phyloP scores from a whole-genome alignment of 768 basidiomycete genomes.

The Trametes cubensis region DNA sequence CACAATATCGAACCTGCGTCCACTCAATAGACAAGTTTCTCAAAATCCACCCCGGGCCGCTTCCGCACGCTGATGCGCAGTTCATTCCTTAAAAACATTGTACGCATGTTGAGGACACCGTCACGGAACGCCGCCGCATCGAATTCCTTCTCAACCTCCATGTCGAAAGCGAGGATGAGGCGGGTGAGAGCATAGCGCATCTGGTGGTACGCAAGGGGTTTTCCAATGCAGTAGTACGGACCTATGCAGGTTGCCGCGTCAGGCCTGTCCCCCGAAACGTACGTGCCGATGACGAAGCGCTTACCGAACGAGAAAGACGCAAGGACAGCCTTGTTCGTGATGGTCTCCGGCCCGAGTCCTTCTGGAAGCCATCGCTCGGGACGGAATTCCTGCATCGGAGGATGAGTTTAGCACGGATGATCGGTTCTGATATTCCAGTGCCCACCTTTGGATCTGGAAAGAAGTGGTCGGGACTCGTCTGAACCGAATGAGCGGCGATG shows the following conservation, averaged over 20 bases:
- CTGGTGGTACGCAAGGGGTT: slow-evolving; percentile 36
- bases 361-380: slow-evolving; percentile 40
- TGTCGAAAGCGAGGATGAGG: slow-evolving; percentile 35
- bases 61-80: slow-evolving; percentile 19
- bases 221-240: slow-evolving; percentile 38
- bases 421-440: too few relatives aligned
- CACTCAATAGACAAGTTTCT: neutral
- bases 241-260: slow-evolving; percentile 24
- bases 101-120: slow-evolving; percentile 36
- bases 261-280: too few relatives aligned
- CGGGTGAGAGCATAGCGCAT: slow-evolving; percentile 33
- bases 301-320: slow-evolving; percentile 31
- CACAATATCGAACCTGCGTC: too few relatives aligned
- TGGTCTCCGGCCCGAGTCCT: slow-evolving; percentile 34
- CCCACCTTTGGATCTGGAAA: slow-evolving; percentile 28
- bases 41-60: slow-evolving; percentile 3
- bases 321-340: slow-evolving; percentile 32
- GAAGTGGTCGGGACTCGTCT: slow-evolving; percentile 36
- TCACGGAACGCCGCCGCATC: slow-evolving; percentile 32
- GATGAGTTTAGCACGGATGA: too few relatives aligned
- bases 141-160: slow-evolving; percentile 34
- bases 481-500: slow-evolving; percentile 35
- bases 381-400: slow-evolving; percentile 21
- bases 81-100: slow-evolving; percentile 33
- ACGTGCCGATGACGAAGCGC: slow-evolving; percentile 14